Evolutionary conservation across 225 moss, liverwort and hornwort species (phyloP).

Genomic region (Marchantia polymorpha): DNA sequence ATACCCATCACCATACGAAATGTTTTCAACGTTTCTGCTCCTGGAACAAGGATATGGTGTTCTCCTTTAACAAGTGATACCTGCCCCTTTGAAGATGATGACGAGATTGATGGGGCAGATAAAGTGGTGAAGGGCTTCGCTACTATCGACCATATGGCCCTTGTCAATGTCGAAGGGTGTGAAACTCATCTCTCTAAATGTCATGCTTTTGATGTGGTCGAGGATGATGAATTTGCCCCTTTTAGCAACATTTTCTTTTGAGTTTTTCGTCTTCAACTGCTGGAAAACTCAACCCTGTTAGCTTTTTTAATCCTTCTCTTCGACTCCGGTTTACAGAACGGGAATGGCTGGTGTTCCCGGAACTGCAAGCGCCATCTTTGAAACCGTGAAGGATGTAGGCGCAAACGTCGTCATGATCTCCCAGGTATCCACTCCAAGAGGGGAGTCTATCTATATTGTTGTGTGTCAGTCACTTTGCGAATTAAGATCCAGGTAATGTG

Average conservation of each 20-base stretch:
- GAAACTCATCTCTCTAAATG: not conserved
- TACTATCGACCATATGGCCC: conserved; percentile 88
- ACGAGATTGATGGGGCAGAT: conserved; percentile 33
- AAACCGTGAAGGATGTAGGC: conserved; percentile 83
- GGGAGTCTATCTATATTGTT: not conserved
- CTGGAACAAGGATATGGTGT: conserved; percentile 87
- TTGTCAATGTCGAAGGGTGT: conserved; percentile 97
- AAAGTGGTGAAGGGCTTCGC: conserved; percentile 89
- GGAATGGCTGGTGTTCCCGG: conserved; percentile 99
- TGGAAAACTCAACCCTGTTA: too few species aligned
- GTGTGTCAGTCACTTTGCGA: not conserved
- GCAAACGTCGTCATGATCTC: conserved; percentile 99
- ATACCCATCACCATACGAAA: conserved; percentile 90
- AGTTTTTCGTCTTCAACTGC: too few species aligned
- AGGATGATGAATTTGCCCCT: too few species aligned
- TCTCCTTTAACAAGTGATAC: conserved; percentile 36
- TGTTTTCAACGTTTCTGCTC: conserved; percentile 71
- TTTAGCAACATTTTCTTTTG: too few species aligned
- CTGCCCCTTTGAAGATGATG: conserved; percentile 29
- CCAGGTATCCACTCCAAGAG: conserved; percentile 53
- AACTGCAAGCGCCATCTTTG: conserved; percentile 98
- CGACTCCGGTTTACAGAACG: conserved; percentile 54
- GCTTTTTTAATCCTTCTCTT: too few species aligned
- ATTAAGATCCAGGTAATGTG: not conserved
- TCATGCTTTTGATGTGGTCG: too few species aligned